A percentile compares a stretch with the other conserved stretches of the same genome.
Conservation (phyloP, 2,329 filamentous ascomycete species). For the Colletotrichum tropicicola region DNA sequence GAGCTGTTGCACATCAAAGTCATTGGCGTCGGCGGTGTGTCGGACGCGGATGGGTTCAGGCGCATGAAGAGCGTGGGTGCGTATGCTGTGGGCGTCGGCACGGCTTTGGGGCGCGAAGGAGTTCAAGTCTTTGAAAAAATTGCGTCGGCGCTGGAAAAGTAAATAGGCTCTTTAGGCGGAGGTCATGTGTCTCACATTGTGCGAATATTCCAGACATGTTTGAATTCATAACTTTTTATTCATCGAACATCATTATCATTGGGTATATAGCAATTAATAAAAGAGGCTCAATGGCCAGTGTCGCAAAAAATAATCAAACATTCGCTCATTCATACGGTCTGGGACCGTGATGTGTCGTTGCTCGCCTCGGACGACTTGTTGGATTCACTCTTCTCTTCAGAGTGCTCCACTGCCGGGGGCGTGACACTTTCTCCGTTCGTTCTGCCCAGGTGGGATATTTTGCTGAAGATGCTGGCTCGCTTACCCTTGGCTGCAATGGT, state of each 20-base stretch:
- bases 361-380: slow-evolving; percentile 24
- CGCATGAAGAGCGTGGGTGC: slow-evolving; percentile 76
- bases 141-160: slow-evolving; percentile 18
- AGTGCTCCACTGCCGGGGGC: slow-evolving; percentile 21
- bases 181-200: no score
- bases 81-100: slow-evolving; percentile 73
- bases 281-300: slow-evolving; percentile 1
- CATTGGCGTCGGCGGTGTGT: slow-evolving; percentile 79
- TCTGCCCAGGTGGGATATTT: slow-evolving; percentile 20
- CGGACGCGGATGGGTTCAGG: slow-evolving; percentile 67
- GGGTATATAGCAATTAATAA: slow-evolving; percentile 31
- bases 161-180: no score
- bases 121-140: slow-evolving; percentile 71
- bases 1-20: slow-evolving; percentile 64
- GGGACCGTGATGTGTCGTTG: slow-evolving; percentile 13
- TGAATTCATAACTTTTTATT: slow-evolving; percentile 5
- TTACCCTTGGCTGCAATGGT: slow-evolving; percentile 18
- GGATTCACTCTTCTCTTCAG: slow-evolving; percentile 22
- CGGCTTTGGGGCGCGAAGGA: slow-evolving; percentile 72
- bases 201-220: background rate
- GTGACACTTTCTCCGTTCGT: slow-evolving; percentile 24
- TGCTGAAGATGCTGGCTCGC: slow-evolving; percentile 23
- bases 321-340: slow-evolving; percentile 20
- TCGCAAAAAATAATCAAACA: background rate
- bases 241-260: slow-evolving; percentile 27